These are phyloP conservation scores for Diaporthe nobilis DNA, from an alignment of 2,329 filamentous ascomycete species.

Conservation along the genomic window DNA sequence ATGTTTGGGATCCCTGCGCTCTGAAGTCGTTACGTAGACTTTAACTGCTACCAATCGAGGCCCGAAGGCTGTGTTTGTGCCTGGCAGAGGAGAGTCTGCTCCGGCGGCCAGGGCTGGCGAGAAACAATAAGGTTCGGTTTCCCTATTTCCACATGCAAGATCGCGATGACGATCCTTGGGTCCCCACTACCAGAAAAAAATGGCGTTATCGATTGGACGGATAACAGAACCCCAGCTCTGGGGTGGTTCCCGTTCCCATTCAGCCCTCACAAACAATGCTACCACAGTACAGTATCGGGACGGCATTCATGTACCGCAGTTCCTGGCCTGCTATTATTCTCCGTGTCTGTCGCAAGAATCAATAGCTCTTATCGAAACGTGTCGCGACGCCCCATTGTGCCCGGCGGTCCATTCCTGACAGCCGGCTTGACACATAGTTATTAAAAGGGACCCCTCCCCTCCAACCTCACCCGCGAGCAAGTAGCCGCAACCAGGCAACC, in stretches of 20 bases:
- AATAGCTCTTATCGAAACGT: constrained; percentile 31
- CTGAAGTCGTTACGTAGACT: too few relatives aligned
- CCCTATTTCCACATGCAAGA: constrained; percentile 33
- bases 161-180: constrained; percentile 38
- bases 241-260: constrained; percentile 22
- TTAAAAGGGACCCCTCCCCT: not conserved
- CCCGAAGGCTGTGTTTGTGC: not conserved
- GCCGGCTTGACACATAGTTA: constrained; percentile 7
- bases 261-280: constrained; percentile 34
- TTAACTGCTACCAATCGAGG: not conserved
- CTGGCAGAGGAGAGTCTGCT: constrained; percentile 13
- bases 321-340: constrained; percentile 11
- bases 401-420: constrained; percentile 13
- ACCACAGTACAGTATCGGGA: constrained; percentile 1
- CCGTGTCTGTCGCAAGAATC: constrained; percentile 26
- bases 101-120: constrained; percentile 1
- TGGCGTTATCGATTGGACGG: constrained; percentile 34
- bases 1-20: not conserved
- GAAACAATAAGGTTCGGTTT: constrained; percentile 9
- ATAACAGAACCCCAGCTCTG: constrained; percentile 17
- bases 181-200: constrained; percentile 12
- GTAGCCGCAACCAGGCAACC: not conserved
- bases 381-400: constrained; percentile 30
- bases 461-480: constrained; percentile 15
- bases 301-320: not conserved